phyloP scores from a whole-genome alignment of 768 basidiomycete genomes.

The Strobilomyces dryophilus region DNA sequence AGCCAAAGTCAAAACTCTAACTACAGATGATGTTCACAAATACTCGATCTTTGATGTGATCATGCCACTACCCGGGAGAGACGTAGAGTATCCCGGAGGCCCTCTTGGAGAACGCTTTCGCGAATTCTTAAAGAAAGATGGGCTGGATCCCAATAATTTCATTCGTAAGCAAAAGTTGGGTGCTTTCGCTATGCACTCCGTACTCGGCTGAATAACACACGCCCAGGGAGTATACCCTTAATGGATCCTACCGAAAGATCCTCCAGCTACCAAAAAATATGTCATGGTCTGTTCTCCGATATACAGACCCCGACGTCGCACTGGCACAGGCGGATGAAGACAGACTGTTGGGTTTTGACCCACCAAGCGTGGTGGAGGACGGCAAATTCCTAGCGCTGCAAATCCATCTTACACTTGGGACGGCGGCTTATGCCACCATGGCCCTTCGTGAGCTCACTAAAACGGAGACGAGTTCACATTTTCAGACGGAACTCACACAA shows the following conservation, averaged over 20 bases:
- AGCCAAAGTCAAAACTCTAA: slow-evolving; percentile 72
- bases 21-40: slow-evolving; percentile 70
- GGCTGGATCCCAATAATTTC: slow-evolving; percentile 87
- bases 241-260: slow-evolving; percentile 91
- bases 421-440: slow-evolving; percentile 97
- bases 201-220: slow-evolving; percentile 8
- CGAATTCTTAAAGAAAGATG: slow-evolving; percentile 79
- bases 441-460: slow-evolving; percentile 93
- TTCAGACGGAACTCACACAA: slow-evolving; percentile 75
- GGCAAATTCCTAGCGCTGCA: slow-evolving; percentile 89
- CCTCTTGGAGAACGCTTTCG: slow-evolving; percentile 80
- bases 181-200: not conserved
- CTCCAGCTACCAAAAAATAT: slow-evolving; percentile 80
- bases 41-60: slow-evolving; percentile 93
- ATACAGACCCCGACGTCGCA: slow-evolving; percentile 90
- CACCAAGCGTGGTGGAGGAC: slow-evolving; percentile 59
- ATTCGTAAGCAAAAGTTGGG: slow-evolving; percentile 83
- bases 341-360: slow-evolving; percentile 74
- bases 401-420: slow-evolving; percentile 78
- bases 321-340: slow-evolving; percentile 97
- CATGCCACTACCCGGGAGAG: slow-evolving; percentile 95
- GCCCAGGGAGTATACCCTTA: slow-evolving; percentile 82
- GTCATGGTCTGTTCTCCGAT: slow-evolving; percentile 77
- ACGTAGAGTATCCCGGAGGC: slow-evolving; percentile 90
- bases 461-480: slow-evolving; percentile 90